These are phyloP conservation scores for Saccharomycopsis fibuligera DNA, from an alignment of 805 yeast genomes.

Conservation along the genomic window DNA sequence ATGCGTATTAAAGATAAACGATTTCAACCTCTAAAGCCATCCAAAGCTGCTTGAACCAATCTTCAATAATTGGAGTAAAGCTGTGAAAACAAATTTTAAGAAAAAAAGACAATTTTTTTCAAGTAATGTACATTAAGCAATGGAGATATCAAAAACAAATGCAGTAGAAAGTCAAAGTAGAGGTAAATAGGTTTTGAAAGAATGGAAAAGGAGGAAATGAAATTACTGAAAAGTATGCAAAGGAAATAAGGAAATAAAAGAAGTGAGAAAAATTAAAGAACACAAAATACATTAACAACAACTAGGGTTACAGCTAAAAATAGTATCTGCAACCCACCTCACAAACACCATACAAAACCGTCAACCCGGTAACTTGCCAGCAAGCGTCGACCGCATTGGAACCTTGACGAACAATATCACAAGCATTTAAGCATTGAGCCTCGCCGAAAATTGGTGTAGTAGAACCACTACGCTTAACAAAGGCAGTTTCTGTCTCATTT, in stretches of 20 bases:
- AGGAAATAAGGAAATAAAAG: neutral
- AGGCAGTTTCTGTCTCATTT: neutral
- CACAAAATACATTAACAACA: neutral
- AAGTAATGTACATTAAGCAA: no score
- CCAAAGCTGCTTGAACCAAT: no score
- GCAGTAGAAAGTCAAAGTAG: no score
- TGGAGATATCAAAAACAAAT: no score
- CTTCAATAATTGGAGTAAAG: no score
- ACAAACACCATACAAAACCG: slow-evolving; percentile 21
- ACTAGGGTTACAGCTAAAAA: slow-evolving; percentile 3
- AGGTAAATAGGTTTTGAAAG: no score
- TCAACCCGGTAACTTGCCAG: slow-evolving; percentile 20
- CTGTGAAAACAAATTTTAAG: no score
- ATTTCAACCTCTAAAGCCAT: no score
- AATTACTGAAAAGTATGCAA: neutral
- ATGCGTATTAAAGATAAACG: no score
- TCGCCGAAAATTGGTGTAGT: slow-evolving; percentile 1
- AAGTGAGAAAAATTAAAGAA: neutral
- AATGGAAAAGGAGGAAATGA: no score
- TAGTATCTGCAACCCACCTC: slow-evolving; percentile 20
- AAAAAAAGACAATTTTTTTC: no score
- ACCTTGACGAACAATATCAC: slow-evolving; percentile 12
- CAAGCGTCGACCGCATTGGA: slow-evolving; percentile 18
- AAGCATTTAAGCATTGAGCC: slow-evolving; percentile 17
- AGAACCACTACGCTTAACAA: neutral